Conservation (phyloP, 2,329 filamentous ascomycete species). For the Fonsecaea erecta region DNA sequence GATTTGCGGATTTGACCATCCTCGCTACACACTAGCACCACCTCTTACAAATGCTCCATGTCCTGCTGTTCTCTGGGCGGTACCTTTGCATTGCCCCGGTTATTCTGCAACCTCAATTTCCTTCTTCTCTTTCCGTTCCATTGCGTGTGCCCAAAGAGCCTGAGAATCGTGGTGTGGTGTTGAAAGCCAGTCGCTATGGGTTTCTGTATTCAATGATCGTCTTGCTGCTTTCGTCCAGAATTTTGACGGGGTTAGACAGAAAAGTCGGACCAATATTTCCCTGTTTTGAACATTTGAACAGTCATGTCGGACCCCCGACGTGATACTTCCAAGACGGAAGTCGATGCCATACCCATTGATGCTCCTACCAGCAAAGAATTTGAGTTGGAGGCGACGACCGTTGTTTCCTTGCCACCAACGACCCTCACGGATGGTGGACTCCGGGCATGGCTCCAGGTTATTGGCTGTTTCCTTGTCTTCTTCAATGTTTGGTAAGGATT, state of each 20-base stretch:
- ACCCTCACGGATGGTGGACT: constrained; percentile 72
- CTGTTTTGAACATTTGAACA: background rate
- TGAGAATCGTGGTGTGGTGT: background rate
- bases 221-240: background rate
- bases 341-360: constrained; percentile 19
- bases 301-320: constrained; percentile 17
- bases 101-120: background rate
- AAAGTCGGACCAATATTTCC: background rate
- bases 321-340: constrained; percentile 17
- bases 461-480: constrained; percentile 79
- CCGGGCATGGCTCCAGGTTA: constrained; percentile 80
- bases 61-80: background rate
- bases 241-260: background rate
- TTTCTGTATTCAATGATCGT: background rate
- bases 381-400: constrained; percentile 19
- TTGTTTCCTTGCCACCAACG: constrained; percentile 21
- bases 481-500: constrained; percentile 77
- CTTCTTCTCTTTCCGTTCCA: background rate
- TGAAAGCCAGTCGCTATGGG: background rate
- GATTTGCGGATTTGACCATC: constrained; percentile 1
- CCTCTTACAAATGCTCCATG: constrained; percentile 1
- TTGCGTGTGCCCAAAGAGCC: background rate
- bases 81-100: background rate
- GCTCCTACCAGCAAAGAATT: constrained; percentile 13
- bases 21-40: background rate